Evolutionary conservation across 2,329 filamentous ascomycete species (phyloP).

Genomic region (Talaromyces sp.): DNA sequence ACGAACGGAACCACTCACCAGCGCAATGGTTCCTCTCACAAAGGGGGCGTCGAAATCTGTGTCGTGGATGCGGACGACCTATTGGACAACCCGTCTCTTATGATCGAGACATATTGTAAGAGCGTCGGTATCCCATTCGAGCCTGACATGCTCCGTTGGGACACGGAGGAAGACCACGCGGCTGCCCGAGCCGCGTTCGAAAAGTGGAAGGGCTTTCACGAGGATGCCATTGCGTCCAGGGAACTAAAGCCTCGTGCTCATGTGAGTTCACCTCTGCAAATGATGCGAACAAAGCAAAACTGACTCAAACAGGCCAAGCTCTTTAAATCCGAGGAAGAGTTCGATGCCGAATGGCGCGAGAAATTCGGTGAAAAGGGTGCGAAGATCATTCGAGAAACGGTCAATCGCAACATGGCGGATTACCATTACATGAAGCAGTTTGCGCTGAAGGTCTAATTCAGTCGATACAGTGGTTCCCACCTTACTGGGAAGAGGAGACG

Average conservation of each 20-base stretch:
- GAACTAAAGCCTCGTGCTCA: constrained; percentile 62
- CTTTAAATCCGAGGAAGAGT: constrained; percentile 51
- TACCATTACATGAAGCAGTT: constrained; percentile 66
- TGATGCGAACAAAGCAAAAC: not conserved
- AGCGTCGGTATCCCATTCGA: constrained; percentile 74
- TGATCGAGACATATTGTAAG: constrained; percentile 75
- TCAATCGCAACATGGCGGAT: constrained; percentile 57
- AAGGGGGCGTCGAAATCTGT: constrained; percentile 61
- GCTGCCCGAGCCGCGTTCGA: constrained; percentile 74
- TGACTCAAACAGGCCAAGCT: constrained; percentile 26
- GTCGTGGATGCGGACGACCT: constrained; percentile 93
- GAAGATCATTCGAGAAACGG: constrained; percentile 56
- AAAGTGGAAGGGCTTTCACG: constrained; percentile 97
- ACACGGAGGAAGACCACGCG: constrained; percentile 66
- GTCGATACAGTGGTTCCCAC: not conserved
- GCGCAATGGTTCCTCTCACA: constrained; percentile 16
- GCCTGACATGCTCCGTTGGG: constrained; percentile 79
- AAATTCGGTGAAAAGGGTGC: constrained; percentile 61
- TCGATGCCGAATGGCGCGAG: constrained; percentile 57
- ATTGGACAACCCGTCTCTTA: constrained; percentile 74
- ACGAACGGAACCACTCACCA: constrained; percentile 22
- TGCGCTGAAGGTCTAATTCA: constrained; percentile 50
- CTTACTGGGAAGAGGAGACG: not conserved
- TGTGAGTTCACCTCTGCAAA: constrained; percentile 31
- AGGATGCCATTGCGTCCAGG: constrained; percentile 83